Base-by-base conservation (phyloP, 345 rosid species). In the Punica granatum region DNA sequence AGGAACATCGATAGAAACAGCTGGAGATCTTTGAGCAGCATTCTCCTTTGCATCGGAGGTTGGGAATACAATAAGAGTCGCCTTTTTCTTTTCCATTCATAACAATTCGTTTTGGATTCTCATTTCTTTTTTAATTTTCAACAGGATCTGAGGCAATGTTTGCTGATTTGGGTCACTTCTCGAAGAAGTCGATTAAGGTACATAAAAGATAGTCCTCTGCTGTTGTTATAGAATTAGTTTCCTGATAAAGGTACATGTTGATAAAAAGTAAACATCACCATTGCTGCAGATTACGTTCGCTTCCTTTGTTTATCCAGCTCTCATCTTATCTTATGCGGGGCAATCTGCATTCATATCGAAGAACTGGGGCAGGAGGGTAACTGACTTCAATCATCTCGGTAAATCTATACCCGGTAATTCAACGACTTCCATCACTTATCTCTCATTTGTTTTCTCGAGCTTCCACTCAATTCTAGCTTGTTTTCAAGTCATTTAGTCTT, bases 91-190 rank as follows among this genome's bases (percentile, higher is more conserved):
- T 11, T 35, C 63, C 23, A 25, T 21, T 46, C 58, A 16, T 56
- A 23, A 21, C 41, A 33, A 31, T 26, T 61, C 32, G 33, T 11
- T 33, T 49, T 53, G 8, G 28, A 35, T 6, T 33, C 43, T 42
- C 6, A 7, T 3, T 5, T 48, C 9, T 12, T 4, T 13, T 30
- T 63, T 31, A 13, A 10, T 64, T 37, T 42, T 62, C 37, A 51
- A 42, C 87, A 86, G 89, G 92, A 63, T 78, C 89, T 26, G 89
- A 87, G 75, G 82, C 89, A 66, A 87, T 84, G 86, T 87, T 83
- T 69, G 85, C 86, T 2, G 79, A 87, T 76, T 69, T 87, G 8
- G 92, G 92, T 34, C 89, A 84, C 75, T 84, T 87, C 72, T 84
- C 92, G 0, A 81, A 65, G 79, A 84, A 63, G 71, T 81, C 92